A percentile compares a stretch with the other conserved stretches of the same genome.
These are phyloP conservation scores for Rhodotorula glutinis DNA, from an alignment of 1,284 basidiomycete genomes.

Conservation along the genomic window DNA sequence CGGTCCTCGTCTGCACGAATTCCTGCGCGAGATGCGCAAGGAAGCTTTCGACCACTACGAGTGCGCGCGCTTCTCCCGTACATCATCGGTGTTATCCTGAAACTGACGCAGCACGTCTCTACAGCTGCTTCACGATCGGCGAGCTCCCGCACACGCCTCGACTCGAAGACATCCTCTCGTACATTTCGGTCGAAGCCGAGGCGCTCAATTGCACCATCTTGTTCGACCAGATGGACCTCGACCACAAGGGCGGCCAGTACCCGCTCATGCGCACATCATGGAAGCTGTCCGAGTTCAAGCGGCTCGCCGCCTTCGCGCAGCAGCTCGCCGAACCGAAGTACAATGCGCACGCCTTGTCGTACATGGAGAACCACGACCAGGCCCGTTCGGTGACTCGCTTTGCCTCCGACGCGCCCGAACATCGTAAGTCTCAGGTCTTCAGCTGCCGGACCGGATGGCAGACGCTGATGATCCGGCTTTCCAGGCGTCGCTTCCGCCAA, in stretches of 20 bases:
- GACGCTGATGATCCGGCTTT: too few relatives aligned
- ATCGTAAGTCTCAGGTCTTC: constrained; percentile 47
- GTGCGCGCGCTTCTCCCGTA: constrained; percentile 46
- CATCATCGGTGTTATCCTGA: too few relatives aligned
- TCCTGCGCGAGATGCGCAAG: constrained; percentile 62
- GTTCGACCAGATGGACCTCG: constrained; percentile 52
- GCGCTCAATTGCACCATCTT: constrained; percentile 64
- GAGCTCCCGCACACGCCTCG: constrained; percentile 62
- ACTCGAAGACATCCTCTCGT: constrained; percentile 45
- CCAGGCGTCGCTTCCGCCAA: constrained; percentile 56
- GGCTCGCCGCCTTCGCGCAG: constrained; percentile 52
- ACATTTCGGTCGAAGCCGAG: constrained; percentile 61
- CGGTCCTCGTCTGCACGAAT: constrained; percentile 65
- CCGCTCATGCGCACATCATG: constrained; percentile 55
- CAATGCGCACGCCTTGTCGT: constrained; percentile 15
- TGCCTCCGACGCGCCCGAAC: constrained; percentile 59
- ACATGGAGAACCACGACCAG: constrained; percentile 64
- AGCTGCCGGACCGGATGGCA: too few relatives aligned
- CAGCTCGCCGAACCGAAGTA: constrained; percentile 55
- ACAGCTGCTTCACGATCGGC: constrained; percentile 62
- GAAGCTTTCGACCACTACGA: constrained; percentile 56
- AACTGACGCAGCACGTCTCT: background rate
- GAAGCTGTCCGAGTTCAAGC: constrained; percentile 60
- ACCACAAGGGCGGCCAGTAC: constrained; percentile 26
- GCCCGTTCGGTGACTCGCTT: constrained; percentile 58